Evolutionary conservation across 768 basidiomycete genomes (phyloP).

Genomic region (Daedalea quercina): DNA sequence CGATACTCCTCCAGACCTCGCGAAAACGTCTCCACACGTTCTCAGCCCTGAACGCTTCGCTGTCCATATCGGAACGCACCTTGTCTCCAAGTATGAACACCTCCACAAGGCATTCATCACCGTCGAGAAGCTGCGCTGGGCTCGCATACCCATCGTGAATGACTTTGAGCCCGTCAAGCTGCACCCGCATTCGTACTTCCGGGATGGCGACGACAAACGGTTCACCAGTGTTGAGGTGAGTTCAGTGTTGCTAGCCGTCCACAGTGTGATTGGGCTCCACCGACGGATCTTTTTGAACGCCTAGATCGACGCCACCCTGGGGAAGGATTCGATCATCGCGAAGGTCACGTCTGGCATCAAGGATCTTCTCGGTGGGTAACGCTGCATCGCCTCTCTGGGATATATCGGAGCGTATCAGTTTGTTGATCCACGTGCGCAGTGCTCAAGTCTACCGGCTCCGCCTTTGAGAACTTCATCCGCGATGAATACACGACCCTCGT

Average conservation of each 20-base stretch:
- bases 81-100: slow-evolving; percentile 77
- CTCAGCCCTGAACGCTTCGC: slow-evolving; percentile 82
- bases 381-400: background rate
- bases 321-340: slow-evolving; percentile 56
- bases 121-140: slow-evolving; percentile 80
- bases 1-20: slow-evolving; percentile 47
- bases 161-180: slow-evolving; percentile 30
- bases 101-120: slow-evolving; percentile 64
- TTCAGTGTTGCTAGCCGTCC: too few relatives aligned
- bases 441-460: slow-evolving; percentile 84
- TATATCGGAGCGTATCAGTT: background rate
- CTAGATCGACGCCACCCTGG: slow-evolving; percentile 59
- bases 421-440: slow-evolving; percentile 49
- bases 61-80: slow-evolving; percentile 76
- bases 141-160: slow-evolving; percentile 50
- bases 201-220: slow-evolving; percentile 90
- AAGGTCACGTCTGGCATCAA: slow-evolving; percentile 61
- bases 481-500: slow-evolving; percentile 88
- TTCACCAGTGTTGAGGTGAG: slow-evolving; percentile 38
- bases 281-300: too few relatives aligned
- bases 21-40: slow-evolving; percentile 86
- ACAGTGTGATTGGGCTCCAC: too few relatives aligned
- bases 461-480: slow-evolving; percentile 72
- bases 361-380: slow-evolving; percentile 65
- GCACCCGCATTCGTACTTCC: slow-evolving; percentile 77